Evolutionary conservation across 305 asterid species (phyloP), one percentile per base, ranked within the genome.

Genomic region (Fraxinus platypoda): DNA sequence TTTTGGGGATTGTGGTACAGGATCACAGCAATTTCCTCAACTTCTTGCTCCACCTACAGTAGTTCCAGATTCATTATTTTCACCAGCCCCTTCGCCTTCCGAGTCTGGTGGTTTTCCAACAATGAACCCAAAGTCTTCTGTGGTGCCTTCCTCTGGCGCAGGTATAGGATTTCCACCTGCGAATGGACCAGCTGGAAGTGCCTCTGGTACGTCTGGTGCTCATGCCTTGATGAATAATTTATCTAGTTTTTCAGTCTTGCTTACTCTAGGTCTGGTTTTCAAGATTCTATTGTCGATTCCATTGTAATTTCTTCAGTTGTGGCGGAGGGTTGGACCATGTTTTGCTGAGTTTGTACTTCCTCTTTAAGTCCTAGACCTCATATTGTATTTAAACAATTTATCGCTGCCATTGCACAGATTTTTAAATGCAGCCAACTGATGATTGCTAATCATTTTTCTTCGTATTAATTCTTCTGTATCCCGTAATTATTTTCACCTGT

Each of bases 31-130:
- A 84, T 91, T 94, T 84, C 99, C 97, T 37, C 74, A 83, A 3
- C 97, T 95, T 7, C 52, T 84, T 0, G 94, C 88, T 25, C 99
- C 97, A 25, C 97, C 99, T 0, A 90, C 97, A 11, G 85, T 86
- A 62, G 87, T 90, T 81, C 94, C 93, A 19, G 85, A 85, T 31
- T 84, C 91, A 2, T 30, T 83, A 37, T 92, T 87, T 87, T 81
- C 97, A 71, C 99, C 99, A 0, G 96, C 98, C 59, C 98, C 98
- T 41, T 85, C 98, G 15, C 99, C 99, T 31, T 84, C 91, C 2
- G 94, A 88, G 80, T 62, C 89, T 1, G 94, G 97, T 1, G 96
- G 99, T 52, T 80, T 92, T 57, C 98, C 97, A 74, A 35, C 88
- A 8, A 72, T 81, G 0, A 84, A 75, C 80, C 95, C 98, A 0